Conservation (phyloP, 768 basidiomycete genomes). For the Termitomyces sp. region DNA sequence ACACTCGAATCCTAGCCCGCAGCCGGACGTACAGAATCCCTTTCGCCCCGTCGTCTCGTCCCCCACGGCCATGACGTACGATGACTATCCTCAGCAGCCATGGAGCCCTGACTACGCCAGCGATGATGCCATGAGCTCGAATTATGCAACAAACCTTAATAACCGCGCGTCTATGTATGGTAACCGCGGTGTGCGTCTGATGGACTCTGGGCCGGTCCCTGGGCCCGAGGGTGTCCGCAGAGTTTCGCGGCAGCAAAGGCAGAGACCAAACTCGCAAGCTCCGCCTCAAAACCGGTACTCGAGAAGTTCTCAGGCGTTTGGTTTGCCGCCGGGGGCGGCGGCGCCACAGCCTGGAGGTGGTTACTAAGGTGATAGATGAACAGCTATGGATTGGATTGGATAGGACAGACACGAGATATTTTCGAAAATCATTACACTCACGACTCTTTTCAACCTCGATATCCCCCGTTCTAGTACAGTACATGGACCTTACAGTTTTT, state of each 20-base stretch:
- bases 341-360: not conserved
- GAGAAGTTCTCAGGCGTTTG: conserved; percentile 12
- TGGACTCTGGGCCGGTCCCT: conserved; percentile 83
- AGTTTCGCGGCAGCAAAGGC: conserved; percentile 59
- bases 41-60: conserved; percentile 49
- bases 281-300: conserved; percentile 33
- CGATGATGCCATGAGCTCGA: conserved; percentile 29
- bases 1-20: conserved; percentile 22
- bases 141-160: conserved; percentile 27
- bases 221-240: conserved; percentile 75
- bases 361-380: not conserved
- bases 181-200: conserved; percentile 68
- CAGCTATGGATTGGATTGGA: not conserved
- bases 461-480: not conserved
- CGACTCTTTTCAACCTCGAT: not conserved
- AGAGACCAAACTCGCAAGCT: conserved; percentile 60
- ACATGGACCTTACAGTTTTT: conserved; percentile 1
- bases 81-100: conserved; percentile 14
- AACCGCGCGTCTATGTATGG: conserved; percentile 31
- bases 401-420: not conserved
- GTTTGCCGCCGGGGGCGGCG: conserved; percentile 3
- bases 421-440: not conserved
- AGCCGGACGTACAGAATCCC: conserved; percentile 35
- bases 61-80: conserved; percentile 28
- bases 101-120: conserved; percentile 30